Conservation (phyloP, 1,284 basidiomycete genomes). For the Trametes pubescens region DNA sequence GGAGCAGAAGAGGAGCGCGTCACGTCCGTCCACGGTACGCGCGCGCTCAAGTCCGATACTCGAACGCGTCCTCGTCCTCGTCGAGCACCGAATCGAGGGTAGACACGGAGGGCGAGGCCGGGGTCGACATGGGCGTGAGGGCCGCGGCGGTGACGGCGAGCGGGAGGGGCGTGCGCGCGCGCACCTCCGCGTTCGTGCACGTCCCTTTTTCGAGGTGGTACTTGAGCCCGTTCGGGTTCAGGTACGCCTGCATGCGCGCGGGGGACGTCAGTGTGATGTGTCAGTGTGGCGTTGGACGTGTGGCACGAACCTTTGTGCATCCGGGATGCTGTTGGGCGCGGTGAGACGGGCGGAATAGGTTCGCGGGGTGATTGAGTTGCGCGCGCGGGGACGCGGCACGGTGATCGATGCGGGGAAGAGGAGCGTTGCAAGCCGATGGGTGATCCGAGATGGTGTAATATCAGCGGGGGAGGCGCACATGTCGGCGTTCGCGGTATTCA, state of each 20-base stretch:
- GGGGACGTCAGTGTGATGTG: constrained; percentile 13
- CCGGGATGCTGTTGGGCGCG: constrained; percentile 36
- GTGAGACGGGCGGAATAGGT: constrained; percentile 9
- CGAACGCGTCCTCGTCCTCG: constrained; percentile 6
- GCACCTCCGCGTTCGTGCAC: constrained; percentile 46
- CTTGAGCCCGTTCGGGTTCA: constrained; percentile 70
- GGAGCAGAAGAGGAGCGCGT: not conserved
- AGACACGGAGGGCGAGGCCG: not conserved
- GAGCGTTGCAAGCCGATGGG: not conserved
- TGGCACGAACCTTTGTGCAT: constrained; percentile 43
- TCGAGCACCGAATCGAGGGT: constrained; percentile 3
- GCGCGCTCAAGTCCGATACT: constrained; percentile 10
- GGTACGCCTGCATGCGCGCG: constrained; percentile 55
- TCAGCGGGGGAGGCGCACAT: not conserved
- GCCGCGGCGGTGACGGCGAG: constrained; percentile 8
- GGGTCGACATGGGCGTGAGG: constrained; percentile 7
- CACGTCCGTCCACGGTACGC: not conserved
- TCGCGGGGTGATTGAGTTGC: constrained; percentile 20
- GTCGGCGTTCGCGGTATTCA: not conserved
- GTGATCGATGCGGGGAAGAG: constrained; percentile 12
- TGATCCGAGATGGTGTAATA: not conserved
- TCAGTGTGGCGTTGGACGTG: not conserved
- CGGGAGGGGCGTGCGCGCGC: constrained; percentile 18
- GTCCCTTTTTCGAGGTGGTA: constrained; percentile 70
- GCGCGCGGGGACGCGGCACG: constrained; percentile 1